Conservation (phyloP, 2,329 filamentous ascomycete species). For the Berkeleyomyces basicola region DNA sequence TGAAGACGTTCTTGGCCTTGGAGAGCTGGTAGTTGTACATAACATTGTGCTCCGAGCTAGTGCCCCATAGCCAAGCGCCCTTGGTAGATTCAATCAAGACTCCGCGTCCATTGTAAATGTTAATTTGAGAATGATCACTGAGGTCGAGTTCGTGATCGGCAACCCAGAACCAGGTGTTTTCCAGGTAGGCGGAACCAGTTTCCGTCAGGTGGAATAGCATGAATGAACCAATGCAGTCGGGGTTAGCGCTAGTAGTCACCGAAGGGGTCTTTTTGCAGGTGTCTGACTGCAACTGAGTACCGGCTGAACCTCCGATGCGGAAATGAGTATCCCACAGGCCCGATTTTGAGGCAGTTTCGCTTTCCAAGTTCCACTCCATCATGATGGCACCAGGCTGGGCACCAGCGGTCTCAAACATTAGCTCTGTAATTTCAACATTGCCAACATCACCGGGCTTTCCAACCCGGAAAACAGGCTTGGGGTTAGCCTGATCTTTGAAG, state of each 20-base stretch:
- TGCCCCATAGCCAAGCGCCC: constrained; percentile 69
- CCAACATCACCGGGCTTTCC: constrained; percentile 63
- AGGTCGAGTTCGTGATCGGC: constrained; percentile 80
- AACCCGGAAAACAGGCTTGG: constrained; percentile 71
- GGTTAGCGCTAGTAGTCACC: constrained; percentile 41
- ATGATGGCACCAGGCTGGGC: constrained; percentile 75
- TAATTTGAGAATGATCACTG: constrained; percentile 56
- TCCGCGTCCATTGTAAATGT: constrained; percentile 78
- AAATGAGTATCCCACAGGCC: constrained; percentile 95
- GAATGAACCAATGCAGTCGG: constrained; percentile 59
- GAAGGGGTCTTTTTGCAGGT: constrained; percentile 63
- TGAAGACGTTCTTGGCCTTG: constrained; percentile 63
- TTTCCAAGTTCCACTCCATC: constrained; percentile 78
- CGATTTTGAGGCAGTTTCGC: constrained; percentile 46
- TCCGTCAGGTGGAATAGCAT: constrained; percentile 48
- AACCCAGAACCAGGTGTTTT: constrained; percentile 85
- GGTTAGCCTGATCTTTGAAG: constrained; percentile 61
- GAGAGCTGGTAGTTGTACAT: constrained; percentile 74
- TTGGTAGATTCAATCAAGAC: constrained; percentile 59
- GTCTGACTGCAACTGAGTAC: constrained; percentile 66
- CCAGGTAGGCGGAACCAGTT: constrained; percentile 56
- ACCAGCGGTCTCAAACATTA: constrained; percentile 72
- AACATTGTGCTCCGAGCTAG: constrained; percentile 48
- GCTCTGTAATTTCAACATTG: constrained; percentile 70
- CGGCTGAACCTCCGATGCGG: constrained; percentile 73